These are phyloP conservation scores for Chaetoceros muelleri DNA, from an alignment of 108 stramenopile genomes.

Conservation along the genomic window DNA sequence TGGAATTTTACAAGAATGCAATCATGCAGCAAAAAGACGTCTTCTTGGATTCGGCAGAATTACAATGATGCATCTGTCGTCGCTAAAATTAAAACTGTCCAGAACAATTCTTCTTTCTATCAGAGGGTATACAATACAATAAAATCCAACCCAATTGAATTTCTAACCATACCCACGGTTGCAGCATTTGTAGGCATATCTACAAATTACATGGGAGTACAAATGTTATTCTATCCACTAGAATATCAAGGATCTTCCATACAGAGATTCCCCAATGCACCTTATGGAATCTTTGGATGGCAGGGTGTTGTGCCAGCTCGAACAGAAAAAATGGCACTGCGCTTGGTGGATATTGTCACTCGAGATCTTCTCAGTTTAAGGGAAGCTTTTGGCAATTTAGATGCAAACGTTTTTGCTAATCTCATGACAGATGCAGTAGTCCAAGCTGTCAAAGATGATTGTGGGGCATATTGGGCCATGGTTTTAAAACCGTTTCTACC, in stretches of 20 bases:
- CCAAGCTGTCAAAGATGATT: constrained; percentile 28
- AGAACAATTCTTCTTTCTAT: no score
- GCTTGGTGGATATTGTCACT: constrained; percentile 59
- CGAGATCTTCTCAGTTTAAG: constrained; percentile 37
- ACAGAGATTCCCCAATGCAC: constrained; percentile 31
- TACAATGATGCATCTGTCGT: no score
- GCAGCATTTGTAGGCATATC: constrained; percentile 59
- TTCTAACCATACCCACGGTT: constrained; percentile 52
- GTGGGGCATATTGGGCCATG: constrained; percentile 15
- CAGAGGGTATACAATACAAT: no score
- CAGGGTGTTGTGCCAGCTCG: constrained; percentile 76
- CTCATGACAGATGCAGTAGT: constrained; percentile 39
- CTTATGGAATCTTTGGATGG: constrained; percentile 70
- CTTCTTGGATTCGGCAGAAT: no score
- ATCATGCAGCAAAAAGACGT: no score
- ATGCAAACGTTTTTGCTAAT: constrained; percentile 30
- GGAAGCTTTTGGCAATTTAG: constrained; percentile 54
- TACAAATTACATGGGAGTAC: constrained; percentile 47
- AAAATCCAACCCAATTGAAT: constrained; percentile 20
- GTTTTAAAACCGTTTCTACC: constrained; percentile 42
- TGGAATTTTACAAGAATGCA: no score
- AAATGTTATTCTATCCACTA: constrained; percentile 73
- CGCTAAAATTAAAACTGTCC: no score
- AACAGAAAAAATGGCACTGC: constrained; percentile 63
- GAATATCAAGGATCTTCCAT: constrained; percentile 32